Evolutionary conservation across 1,284 basidiomycete genomes (phyloP).

Genomic region (Cutaneotrichosporon sp.): DNA sequence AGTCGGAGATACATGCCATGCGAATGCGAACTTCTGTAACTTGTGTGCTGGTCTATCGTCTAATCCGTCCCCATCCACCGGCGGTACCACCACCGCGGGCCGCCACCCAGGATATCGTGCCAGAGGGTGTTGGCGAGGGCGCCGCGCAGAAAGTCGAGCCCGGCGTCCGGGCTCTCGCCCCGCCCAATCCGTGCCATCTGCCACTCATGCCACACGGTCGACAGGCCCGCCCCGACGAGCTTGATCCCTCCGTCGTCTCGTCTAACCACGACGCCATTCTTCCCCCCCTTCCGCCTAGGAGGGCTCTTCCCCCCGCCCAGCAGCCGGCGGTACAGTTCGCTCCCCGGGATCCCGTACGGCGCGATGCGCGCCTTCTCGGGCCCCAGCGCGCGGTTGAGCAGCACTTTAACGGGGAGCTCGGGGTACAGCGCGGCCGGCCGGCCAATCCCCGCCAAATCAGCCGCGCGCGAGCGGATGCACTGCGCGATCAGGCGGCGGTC

Average conservation of each 20-base stretch:
- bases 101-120: slow-evolving; percentile 36
- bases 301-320: slow-evolving; percentile 30
- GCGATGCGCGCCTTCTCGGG: slow-evolving; percentile 29
- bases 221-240: slow-evolving; percentile 45
- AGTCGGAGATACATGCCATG: neutral
- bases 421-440: slow-evolving; percentile 44
- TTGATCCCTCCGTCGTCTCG: slow-evolving; percentile 27
- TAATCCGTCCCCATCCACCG: slow-evolving; percentile 16
- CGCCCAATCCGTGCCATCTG: slow-evolving; percentile 44
- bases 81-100: slow-evolving; percentile 26
- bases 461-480: slow-evolving; percentile 35
- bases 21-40: neutral
- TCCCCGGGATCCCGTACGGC: slow-evolving; percentile 38
- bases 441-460: slow-evolving; percentile 47
- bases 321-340: slow-evolving; percentile 23
- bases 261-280: neutral
- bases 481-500: slow-evolving; percentile 38
- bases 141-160: slow-evolving; percentile 37
- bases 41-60: neutral
- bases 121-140: slow-evolving; percentile 36
- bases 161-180: slow-evolving; percentile 38
- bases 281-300: neutral
- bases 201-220: slow-evolving; percentile 52
- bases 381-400: slow-evolving; percentile 35
- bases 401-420: slow-evolving; percentile 31